These are phyloP conservation scores for Argentina anserina DNA, from an alignment of 306 rosid genomes.

Conservation along the genomic window DNA sequence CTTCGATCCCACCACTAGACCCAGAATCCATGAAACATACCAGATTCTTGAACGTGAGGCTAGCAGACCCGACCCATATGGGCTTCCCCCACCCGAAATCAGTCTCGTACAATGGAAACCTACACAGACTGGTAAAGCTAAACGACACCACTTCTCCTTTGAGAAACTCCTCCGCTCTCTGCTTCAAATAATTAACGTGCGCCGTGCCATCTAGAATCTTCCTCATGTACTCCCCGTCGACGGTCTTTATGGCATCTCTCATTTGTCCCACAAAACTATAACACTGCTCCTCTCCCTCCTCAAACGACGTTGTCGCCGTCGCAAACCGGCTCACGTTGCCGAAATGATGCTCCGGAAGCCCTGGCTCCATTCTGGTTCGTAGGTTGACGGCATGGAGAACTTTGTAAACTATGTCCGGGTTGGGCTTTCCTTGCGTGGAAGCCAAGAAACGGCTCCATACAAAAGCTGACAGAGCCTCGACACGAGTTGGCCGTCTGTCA, in stretches of 20 bases:
- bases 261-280: slow-evolving; percentile 13
- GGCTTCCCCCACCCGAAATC: slow-evolving; percentile 51
- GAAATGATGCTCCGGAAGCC: slow-evolving; percentile 13
- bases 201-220: slow-evolving; percentile 3
- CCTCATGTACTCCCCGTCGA: slow-evolving; percentile 8
- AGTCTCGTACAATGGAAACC: slow-evolving; percentile 31
- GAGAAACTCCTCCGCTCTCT: slow-evolving; percentile 4
- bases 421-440: slow-evolving; percentile 13
- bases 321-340: slow-evolving; percentile 28
- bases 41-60: slow-evolving; percentile 16
- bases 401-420: slow-evolving; percentile 5
- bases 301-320: slow-evolving; percentile 8
- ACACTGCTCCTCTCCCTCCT: slow-evolving; percentile 1
- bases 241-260: slow-evolving; percentile 12
- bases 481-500: slow-evolving; percentile 8
- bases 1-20: slow-evolving; percentile 32
- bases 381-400: slow-evolving; percentile 10
- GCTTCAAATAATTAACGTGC: neutral
- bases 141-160: slow-evolving; percentile 20
- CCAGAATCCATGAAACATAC: slow-evolving; percentile 20
- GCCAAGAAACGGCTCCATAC: slow-evolving; percentile 14
- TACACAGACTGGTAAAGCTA: slow-evolving; percentile 30
- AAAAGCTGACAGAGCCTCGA: slow-evolving; percentile 21
- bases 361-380: slow-evolving; percentile 19
- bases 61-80: slow-evolving; percentile 30